Evolutionary conservation across 768 basidiomycete species (phyloP).

Genomic region (Sistotremastrum niveocremeum): DNA sequence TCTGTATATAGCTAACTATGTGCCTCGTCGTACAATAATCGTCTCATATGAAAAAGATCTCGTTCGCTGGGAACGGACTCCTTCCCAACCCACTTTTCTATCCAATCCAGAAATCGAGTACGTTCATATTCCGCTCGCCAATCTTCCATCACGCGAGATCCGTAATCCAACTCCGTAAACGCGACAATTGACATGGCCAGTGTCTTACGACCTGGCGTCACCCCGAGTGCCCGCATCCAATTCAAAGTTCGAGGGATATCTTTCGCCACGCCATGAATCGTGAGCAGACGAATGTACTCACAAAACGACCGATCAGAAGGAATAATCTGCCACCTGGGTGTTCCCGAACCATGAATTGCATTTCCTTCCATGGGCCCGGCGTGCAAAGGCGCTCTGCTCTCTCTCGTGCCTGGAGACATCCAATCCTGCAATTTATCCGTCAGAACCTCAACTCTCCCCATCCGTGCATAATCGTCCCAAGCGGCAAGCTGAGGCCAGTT

Average conservation of each 20-base stretch:
- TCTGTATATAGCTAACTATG: slow-evolving; percentile 6
- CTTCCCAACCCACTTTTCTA: slow-evolving; percentile 44
- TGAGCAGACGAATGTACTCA: slow-evolving; percentile 49
- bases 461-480: neutral
- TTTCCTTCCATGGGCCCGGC: neutral
- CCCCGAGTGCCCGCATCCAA: slow-evolving; percentile 56
- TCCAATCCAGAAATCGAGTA: slow-evolving; percentile 34
- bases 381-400: neutral
- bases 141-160: slow-evolving; percentile 43
- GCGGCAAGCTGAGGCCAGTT: slow-evolving; percentile 29
- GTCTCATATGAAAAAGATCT: slow-evolving; percentile 16
- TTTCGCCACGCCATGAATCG: slow-evolving; percentile 28
- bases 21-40: slow-evolving; percentile 3
- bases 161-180: slow-evolving; percentile 57
- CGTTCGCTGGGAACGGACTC: slow-evolving; percentile 27
- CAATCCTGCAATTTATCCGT: slow-evolving; percentile 23
- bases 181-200: slow-evolving; percentile 51
- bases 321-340: slow-evolving; percentile 20
- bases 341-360: neutral
- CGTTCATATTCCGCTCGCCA: slow-evolving; percentile 30
- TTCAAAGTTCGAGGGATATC: slow-evolving; percentile 57
- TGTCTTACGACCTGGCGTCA: slow-evolving; percentile 40
- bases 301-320: slow-evolving; percentile 41
- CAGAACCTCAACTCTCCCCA: slow-evolving; percentile 23
- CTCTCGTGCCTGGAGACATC: neutral